Conservation (phyloP, 2,329 filamentous ascomycete genomes). For the Macroventuria anomochaeta region DNA sequence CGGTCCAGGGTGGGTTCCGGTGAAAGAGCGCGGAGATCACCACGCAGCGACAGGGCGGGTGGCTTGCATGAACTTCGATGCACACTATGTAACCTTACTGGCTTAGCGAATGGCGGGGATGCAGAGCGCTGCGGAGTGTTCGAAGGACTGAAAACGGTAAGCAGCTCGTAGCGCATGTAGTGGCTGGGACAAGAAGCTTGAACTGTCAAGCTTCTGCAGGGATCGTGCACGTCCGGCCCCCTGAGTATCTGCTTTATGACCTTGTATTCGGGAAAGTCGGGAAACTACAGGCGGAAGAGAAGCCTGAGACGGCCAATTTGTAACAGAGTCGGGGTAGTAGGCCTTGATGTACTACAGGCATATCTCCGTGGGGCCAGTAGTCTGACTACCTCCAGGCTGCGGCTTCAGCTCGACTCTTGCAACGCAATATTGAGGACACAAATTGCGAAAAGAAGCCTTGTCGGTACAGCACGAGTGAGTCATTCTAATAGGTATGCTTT, state of each 20-base stretch:
- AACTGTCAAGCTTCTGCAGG: conserved; percentile 4
- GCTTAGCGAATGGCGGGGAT: not conserved
- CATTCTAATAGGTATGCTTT: no score
- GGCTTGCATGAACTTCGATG: not conserved
- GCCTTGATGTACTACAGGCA: not conserved
- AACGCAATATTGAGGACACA: no score
- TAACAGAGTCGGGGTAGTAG: not conserved
- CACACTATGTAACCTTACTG: not conserved
- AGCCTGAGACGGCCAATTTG: not conserved
- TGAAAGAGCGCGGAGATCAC: not conserved
- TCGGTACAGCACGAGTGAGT: no score
- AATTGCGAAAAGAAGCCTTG: no score
- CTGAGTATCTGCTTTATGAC: not conserved
- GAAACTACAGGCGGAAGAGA: not conserved
- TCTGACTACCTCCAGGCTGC: no score
- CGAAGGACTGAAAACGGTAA: not conserved
- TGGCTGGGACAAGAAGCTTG: not conserved
- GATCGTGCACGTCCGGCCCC: not conserved
- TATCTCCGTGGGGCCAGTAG: no score
- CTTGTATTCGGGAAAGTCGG: conserved; percentile 1
- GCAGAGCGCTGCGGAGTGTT: not conserved
- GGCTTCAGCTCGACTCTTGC: no score
- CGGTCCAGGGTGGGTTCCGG: not conserved
- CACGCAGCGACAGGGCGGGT: not conserved
- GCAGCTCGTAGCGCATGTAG: not conserved